Percentiles rank a stretch among this genome's conserved stretches.
Evolutionary conservation across 176 grass and related monocot species (phyloP).

Genomic region (Juncus inflexus): DNA sequence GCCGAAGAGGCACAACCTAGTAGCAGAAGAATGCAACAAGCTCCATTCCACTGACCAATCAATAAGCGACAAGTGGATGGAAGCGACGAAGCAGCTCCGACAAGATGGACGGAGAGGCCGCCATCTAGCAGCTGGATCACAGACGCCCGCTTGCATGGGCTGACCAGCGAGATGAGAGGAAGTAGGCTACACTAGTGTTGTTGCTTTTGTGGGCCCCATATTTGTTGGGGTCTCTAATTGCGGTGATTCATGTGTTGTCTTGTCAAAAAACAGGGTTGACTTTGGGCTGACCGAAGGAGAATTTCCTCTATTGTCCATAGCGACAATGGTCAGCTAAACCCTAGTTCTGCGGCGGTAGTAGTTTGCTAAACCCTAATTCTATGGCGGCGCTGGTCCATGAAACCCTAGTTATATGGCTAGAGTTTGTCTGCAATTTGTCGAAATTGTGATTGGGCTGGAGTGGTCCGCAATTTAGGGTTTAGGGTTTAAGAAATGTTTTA

Average conservation of each 20-base stretch:
- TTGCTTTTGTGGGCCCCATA: conserved; percentile 48
- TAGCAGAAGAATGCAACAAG: conserved; percentile 48
- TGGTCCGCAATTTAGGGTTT: no score
- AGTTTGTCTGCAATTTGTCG: no score
- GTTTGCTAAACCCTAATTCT: no score
- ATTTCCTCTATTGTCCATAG: no score
- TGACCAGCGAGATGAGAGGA: conserved; percentile 68
- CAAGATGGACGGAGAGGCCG: conserved; percentile 57
- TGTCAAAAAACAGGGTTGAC: no score
- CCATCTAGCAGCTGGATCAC: conserved; percentile 31
- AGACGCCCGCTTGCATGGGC: conserved; percentile 47
- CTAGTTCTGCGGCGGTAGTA: no score
- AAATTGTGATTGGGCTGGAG: no score
- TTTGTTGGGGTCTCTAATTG: conserved; percentile 66
- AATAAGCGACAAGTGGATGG: conserved; percentile 36
- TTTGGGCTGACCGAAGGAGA: no score
- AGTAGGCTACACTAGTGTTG: conserved; percentile 81
- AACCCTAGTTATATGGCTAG: no score
- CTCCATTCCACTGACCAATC: background rate
- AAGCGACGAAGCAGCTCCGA: conserved; percentile 65
- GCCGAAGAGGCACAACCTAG: conserved; percentile 67
- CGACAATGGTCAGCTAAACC: no score
- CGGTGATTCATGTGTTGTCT: conserved; percentile 82
- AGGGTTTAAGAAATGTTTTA: no score
- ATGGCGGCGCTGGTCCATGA: no score